These are phyloP conservation scores for Isatis tinctoria DNA, from an alignment of 345 rosid species.

Conservation along the genomic window DNA sequence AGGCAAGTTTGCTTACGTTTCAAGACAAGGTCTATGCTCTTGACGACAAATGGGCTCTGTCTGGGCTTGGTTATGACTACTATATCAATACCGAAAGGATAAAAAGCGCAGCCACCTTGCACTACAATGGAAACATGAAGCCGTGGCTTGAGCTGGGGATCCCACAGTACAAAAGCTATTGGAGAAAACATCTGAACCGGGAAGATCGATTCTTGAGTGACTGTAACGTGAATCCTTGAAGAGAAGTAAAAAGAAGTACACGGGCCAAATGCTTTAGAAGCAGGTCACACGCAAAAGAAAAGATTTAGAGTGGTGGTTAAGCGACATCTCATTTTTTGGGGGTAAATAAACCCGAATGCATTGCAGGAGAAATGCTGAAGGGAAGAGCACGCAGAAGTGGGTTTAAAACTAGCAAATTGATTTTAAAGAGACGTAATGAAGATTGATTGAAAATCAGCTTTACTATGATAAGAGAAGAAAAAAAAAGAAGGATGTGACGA, in stretches of 20 bases:
- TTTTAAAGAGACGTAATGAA: conserved; percentile 16
- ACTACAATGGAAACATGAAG: conserved; percentile 95
- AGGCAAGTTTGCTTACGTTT: conserved; percentile 75
- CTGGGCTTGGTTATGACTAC: conserved; percentile 84
- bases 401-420: conserved; percentile 15
- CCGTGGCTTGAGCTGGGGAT: conserved; percentile 98
- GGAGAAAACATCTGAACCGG: conserved; percentile 69
- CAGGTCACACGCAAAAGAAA: conserved; percentile 15
- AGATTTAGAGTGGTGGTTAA: conserved; percentile 18
- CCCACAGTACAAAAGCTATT: conserved; percentile 56
- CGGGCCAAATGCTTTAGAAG: conserved; percentile 18
- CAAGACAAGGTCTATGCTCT: conserved; percentile 63
- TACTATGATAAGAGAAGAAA: background rate
- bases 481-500: conserved; percentile 8
- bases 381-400: conserved; percentile 21
- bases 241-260: background rate
- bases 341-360: conserved; percentile 39
- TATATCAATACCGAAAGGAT: conserved; percentile 41
- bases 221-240: conserved; percentile 77
- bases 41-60: conserved; percentile 58
- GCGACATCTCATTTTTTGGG: conserved; percentile 26
- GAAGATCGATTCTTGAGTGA: conserved; percentile 63
- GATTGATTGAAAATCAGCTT: conserved; percentile 19
- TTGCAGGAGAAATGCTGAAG: conserved; percentile 32
- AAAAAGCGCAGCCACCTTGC: conserved; percentile 66